These are phyloP conservation scores for Quercus dentata DNA, from an alignment of 306 rosid genomes.

Conservation along the genomic window DNA sequence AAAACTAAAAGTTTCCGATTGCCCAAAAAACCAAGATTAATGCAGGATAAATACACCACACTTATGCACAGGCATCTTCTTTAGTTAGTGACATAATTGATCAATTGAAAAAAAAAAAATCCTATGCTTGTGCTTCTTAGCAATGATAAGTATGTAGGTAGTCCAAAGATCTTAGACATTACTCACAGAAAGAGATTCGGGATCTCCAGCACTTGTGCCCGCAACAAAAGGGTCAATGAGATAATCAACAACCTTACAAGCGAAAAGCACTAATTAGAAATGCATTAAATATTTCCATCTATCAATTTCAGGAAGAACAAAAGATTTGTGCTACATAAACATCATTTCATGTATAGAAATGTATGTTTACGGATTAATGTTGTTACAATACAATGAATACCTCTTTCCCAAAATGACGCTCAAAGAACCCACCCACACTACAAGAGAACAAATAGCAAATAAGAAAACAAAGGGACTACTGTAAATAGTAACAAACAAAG, in stretches of 20 bases:
- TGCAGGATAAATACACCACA: not conserved
- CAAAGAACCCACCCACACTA: slow-evolving; percentile 83
- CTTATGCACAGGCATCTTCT: not conserved
- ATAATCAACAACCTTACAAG: slow-evolving; percentile 83
- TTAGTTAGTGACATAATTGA: not conserved
- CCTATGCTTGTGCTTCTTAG: not conserved
- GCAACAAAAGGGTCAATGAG: slow-evolving; percentile 90
- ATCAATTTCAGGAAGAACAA: not conserved
- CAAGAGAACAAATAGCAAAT: slow-evolving; percentile 23
- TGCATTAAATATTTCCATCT: not conserved
- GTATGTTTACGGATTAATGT: not conserved
- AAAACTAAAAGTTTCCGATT: not conserved
- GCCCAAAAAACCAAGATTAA: not conserved
- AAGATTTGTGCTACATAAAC: slow-evolving; percentile 1
- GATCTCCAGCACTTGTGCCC: slow-evolving; percentile 86
- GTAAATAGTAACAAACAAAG: slow-evolving; percentile 13
- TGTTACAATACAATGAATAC: slow-evolving; percentile 33
- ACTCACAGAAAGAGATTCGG: slow-evolving; percentile 95
- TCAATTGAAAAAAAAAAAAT: slow-evolving; percentile 3
- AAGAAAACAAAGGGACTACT: slow-evolving; percentile 9
- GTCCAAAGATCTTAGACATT: slow-evolving; percentile 22
- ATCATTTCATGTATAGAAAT: slow-evolving; percentile 15
- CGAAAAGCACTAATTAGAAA: slow-evolving; percentile 11
- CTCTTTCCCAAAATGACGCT: slow-evolving; percentile 97
- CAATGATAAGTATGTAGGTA: slow-evolving; percentile 9